Conservation (phyloP, 257 asterid genomes). For the Solanum tarapatanum region DNA sequence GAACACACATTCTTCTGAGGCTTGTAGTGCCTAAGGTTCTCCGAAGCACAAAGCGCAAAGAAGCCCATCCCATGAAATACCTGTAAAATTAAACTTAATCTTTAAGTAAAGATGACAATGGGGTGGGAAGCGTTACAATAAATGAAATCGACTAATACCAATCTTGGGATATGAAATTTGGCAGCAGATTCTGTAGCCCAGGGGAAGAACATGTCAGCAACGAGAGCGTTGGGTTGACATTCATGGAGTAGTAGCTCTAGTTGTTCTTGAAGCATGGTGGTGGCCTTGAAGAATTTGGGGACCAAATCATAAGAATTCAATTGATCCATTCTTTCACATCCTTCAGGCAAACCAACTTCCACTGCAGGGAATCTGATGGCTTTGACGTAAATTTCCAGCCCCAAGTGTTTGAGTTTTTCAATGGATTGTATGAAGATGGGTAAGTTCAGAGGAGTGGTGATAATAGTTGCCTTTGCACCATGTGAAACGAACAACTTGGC, state of each 20-base stretch:
- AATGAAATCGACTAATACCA: background rate
- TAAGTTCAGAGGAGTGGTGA: conserved; percentile 1
- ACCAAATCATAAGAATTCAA: background rate
- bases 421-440: background rate
- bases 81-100: background rate
- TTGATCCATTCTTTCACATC: background rate
- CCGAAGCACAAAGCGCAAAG: conserved; percentile 11
- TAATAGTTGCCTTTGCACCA: conserved; percentile 9
- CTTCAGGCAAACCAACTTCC: conserved; percentile 3
- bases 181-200: background rate
- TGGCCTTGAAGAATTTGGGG: background rate
- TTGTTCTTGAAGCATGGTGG: background rate
- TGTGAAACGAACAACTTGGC: conserved; percentile 11
- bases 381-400: background rate
- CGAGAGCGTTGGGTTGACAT: background rate
- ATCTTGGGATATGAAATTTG: background rate
- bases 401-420: background rate
- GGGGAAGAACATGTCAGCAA: background rate
- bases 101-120: too few species aligned
- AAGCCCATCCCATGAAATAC: conserved; percentile 29
- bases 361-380: conserved; percentile 4
- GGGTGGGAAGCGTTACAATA: too few species aligned
- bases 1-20: conserved; percentile 16
- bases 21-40: background rate
- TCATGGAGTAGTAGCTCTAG: background rate